These are phyloP conservation scores for Fusarium sp. DNA, from an alignment of 2,329 filamentous ascomycete genomes.

Conservation along the genomic window DNA sequence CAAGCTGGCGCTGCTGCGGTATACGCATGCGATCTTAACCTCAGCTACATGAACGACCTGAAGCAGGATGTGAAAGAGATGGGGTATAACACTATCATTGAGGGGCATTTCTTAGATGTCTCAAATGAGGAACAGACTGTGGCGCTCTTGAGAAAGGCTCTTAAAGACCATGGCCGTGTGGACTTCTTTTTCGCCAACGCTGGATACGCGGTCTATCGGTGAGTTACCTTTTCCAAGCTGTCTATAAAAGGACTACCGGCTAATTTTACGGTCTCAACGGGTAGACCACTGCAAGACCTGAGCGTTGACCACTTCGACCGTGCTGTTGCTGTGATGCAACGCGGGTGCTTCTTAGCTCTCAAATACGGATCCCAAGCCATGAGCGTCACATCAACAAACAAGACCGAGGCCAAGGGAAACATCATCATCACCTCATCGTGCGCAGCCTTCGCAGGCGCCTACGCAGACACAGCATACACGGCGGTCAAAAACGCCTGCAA, in stretches of 20 bases:
- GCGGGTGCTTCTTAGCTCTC: slow-evolving; percentile 30
- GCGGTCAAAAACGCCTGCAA: not conserved
- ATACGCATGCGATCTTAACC: slow-evolving; percentile 33
- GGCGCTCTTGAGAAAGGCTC: not conserved
- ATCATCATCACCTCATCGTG: slow-evolving; percentile 35
- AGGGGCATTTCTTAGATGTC: not conserved
- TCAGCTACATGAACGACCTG: slow-evolving; percentile 16
- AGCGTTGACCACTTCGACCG: slow-evolving; percentile 6
- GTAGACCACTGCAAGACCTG: slow-evolving; percentile 8
- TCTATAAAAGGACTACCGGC: fast-evolving
- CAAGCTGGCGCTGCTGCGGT: slow-evolving; percentile 33
- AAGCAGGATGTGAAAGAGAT: slow-evolving; percentile 5
- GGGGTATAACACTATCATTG: not conserved
- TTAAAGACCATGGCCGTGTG: slow-evolving; percentile 17
- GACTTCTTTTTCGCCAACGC: slow-evolving; percentile 44
- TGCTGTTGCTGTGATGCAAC: slow-evolving; percentile 28
- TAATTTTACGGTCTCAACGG: not conserved
- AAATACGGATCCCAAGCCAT: slow-evolving; percentile 39
- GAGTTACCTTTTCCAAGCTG: fast-evolving
- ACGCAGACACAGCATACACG: slow-evolving; percentile 22
- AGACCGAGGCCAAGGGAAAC: slow-evolving; percentile 17
- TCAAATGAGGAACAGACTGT: not conserved
- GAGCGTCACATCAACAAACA: slow-evolving; percentile 12
- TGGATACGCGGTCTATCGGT: slow-evolving; percentile 29
- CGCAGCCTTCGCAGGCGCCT: slow-evolving; percentile 14